A percentile compares a stretch with the other conserved stretches of the same genome.
phyloP scores from a whole-genome alignment of 176 grass and related monocot species.

The Dendrocalamus sinicus region DNA sequence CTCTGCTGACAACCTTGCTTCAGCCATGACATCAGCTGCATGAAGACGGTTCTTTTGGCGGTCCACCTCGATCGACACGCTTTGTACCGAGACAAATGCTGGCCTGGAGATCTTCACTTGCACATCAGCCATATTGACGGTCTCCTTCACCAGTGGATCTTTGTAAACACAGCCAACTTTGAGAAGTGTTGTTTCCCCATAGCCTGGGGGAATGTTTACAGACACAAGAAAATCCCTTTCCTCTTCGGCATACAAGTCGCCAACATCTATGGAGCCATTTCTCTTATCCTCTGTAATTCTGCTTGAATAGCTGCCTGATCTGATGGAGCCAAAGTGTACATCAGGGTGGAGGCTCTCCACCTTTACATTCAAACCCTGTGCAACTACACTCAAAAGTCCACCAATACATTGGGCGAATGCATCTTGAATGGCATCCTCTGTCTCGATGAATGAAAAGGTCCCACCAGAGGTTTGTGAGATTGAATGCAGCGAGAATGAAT shows the following conservation, averaged over 20 bases:
- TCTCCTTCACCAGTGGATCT: slow-evolving; percentile 77
- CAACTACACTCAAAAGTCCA: slow-evolving; percentile 85
- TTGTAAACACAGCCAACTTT: slow-evolving; percentile 73
- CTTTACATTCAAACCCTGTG: slow-evolving; percentile 69
- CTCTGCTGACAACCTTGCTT: slow-evolving; percentile 72
- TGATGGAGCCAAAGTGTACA: slow-evolving; percentile 65
- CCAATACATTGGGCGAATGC: slow-evolving; percentile 96
- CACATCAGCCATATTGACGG: slow-evolving; percentile 58
- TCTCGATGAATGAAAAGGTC: slow-evolving; percentile 93
- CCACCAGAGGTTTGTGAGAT: slow-evolving; percentile 91
- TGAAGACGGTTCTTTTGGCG: slow-evolving; percentile 82
- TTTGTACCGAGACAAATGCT: slow-evolving; percentile 52
- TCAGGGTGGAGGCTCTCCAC: slow-evolving; percentile 65
- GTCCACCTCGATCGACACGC: slow-evolving; percentile 76
- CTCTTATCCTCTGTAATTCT: slow-evolving; percentile 56
- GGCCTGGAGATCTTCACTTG: slow-evolving; percentile 78
- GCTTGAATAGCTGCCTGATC: slow-evolving; percentile 82
- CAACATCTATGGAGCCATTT: slow-evolving; percentile 70
- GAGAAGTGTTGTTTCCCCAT: slow-evolving; percentile 55
- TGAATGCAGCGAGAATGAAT: slow-evolving; percentile 70
- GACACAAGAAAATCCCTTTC: slow-evolving; percentile 88
- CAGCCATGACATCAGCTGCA: slow-evolving; percentile 83
- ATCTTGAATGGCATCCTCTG: slow-evolving; percentile 86
- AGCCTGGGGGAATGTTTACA: slow-evolving; percentile 62
- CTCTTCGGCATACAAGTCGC: slow-evolving; percentile 92